phyloP scores from a whole-genome alignment of 2,329 filamentous ascomycete species.

The Pyricularia pennisetigena region DNA sequence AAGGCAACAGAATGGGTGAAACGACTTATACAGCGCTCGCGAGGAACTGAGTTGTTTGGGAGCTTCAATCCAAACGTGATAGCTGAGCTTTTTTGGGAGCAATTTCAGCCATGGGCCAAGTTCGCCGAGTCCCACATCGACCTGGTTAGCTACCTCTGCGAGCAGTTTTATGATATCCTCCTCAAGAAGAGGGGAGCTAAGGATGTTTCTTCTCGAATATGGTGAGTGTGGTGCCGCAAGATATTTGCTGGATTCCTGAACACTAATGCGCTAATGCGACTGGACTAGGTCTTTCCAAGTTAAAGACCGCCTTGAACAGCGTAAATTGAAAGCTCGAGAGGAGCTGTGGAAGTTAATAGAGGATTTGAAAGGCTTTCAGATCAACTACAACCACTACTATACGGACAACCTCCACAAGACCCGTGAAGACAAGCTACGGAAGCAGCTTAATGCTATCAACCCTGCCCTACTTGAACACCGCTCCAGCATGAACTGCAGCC shows the following conservation, averaged over 20 bases:
- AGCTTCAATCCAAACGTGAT: constrained; percentile 24
- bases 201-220: not conserved
- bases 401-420: too few species aligned
- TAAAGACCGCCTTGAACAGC: too few species aligned
- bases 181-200: not conserved
- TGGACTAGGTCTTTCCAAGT: too few species aligned
- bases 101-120: constrained; percentile 20
- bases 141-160: not conserved
- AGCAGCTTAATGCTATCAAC: too few species aligned
- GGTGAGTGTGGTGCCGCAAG: constrained; percentile 10
- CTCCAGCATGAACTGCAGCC: too few species aligned
- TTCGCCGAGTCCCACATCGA: not conserved
- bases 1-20: constrained; percentile 15
- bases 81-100: constrained; percentile 18
- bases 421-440: too few species aligned
- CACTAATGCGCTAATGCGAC: too few species aligned
- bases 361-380: too few species aligned
- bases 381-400: not conserved
- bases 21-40: constrained; percentile 14
- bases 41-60: constrained; percentile 24
- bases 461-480: too few species aligned
- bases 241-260: too few species aligned
- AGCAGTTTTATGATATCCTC: not conserved
- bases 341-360: not conserved
- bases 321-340: too few species aligned